Percentiles rank a stretch among this genome's conserved stretches.
Conservation (phyloP, 176 grass and related monocot genomes). For the Phyllostachys edulis region DNA sequence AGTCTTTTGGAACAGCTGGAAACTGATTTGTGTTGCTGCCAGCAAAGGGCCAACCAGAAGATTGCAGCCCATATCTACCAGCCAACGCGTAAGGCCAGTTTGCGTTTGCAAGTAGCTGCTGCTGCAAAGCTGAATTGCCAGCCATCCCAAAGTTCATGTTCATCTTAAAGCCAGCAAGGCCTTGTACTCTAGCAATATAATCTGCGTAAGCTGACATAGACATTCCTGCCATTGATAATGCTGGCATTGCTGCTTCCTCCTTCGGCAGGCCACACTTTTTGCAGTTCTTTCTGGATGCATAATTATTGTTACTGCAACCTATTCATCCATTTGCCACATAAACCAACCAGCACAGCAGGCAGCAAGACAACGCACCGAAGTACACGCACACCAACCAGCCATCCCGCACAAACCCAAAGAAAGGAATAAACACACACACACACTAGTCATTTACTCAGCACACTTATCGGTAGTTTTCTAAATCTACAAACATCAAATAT, state of each 20-base stretch:
- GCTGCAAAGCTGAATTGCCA: conserved; percentile 60
- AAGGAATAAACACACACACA: conserved; percentile 50
- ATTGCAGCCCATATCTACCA: conserved; percentile 62
- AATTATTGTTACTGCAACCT: conserved; percentile 99
- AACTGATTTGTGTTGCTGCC: conserved; percentile 46
- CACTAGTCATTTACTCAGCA: conserved; percentile 55
- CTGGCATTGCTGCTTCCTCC: conserved; percentile 91
- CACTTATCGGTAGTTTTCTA: conserved; percentile 34
- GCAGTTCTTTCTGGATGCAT: conserved; percentile 99
- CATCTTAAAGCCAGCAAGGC: conserved; percentile 64
- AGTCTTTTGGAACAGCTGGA: conserved; percentile 64
- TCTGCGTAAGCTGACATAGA: conserved; percentile 69
- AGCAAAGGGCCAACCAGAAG: conserved; percentile 50
- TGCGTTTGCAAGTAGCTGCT: conserved; percentile 57
- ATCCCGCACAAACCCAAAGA: conserved; percentile 65
- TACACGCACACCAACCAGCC: conserved; percentile 66
- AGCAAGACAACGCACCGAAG: conserved; percentile 55
- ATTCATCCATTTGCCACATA: conserved; percentile 65
- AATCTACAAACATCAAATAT: conserved; percentile 26
- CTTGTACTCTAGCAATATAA: conserved; percentile 62
- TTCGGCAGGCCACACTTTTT: conserved; percentile 94
- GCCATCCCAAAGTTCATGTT: conserved; percentile 61
- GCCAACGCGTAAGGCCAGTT: conserved; percentile 57
- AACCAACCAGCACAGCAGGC: conserved; percentile 62
- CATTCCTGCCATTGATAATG: conserved; percentile 74